phyloP scores from a whole-genome alignment of 495 filamentous ascomycete species.

The Xylaria longipes region DNA sequence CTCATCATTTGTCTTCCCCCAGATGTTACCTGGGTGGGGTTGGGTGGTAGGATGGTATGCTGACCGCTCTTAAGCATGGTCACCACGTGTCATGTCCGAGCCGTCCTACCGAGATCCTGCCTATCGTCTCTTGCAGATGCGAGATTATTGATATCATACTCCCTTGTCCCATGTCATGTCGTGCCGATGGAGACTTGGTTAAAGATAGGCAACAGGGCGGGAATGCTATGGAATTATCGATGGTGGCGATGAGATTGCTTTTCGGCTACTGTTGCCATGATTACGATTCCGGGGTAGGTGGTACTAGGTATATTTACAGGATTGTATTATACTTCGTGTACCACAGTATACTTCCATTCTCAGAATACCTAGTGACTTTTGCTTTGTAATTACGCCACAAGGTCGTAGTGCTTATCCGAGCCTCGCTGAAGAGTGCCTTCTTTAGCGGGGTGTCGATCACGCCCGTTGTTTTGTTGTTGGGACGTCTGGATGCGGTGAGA shows the following conservation, averaged over 20 bases:
- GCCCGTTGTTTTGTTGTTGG: not conserved
- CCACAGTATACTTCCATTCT: not conserved
- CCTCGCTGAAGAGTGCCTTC: not conserved
- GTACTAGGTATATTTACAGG: not conserved
- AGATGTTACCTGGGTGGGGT: not conserved
- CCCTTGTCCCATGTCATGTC: not conserved
- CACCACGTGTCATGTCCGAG: constrained; percentile 7
- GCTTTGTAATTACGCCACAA: not conserved
- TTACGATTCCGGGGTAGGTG: not conserved
- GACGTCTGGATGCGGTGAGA: not conserved
- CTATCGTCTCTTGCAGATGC: not conserved
- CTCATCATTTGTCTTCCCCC: not conserved
- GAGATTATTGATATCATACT: not conserved
- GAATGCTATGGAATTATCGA: not conserved
- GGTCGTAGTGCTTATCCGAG: constrained; percentile 6
- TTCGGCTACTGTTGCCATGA: constrained; percentile 1
- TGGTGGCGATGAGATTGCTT: not conserved
- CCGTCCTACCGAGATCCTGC: not conserved
- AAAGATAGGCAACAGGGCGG: not conserved
- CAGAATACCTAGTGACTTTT: not conserved
- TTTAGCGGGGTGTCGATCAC: not conserved
- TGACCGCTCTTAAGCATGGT: constrained; percentile 18
- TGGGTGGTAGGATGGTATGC: not conserved
- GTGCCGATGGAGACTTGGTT: not conserved
- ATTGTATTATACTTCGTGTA: not conserved